Conservation (phyloP, 306 rosid species). For the Erythrophleum fordii region DNA sequence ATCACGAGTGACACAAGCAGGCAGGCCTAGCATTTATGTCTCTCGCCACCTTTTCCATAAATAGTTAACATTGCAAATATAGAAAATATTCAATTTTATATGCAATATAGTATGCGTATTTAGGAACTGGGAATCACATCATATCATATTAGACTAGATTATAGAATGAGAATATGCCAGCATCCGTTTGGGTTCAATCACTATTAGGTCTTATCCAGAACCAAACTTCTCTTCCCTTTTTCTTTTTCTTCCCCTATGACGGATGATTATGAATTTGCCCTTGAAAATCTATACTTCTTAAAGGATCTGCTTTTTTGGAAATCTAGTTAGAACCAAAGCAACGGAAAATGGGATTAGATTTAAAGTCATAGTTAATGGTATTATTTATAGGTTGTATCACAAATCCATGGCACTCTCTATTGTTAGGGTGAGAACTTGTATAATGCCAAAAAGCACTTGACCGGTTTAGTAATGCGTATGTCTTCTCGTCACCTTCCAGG, state of each 20-base stretch:
- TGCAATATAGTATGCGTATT: neutral
- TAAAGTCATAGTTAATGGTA: neutral
- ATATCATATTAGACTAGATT: neutral
- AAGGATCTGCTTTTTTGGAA: neutral
- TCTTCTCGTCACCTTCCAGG: neutral
- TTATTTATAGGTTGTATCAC: neutral
- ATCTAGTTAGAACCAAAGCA: neutral
- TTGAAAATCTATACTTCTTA: neutral
- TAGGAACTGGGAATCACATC: neutral
- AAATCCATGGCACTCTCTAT: too few relatives aligned
- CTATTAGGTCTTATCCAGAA: neutral
- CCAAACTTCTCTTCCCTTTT: neutral
- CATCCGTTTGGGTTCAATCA: neutral
- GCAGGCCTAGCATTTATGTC: conserved; percentile 36
- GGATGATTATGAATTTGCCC: neutral
- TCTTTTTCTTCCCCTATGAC: neutral
- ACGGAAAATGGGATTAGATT: neutral
- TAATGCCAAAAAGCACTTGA: neutral
- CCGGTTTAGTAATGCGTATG: neutral
- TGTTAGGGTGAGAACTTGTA: too few relatives aligned
- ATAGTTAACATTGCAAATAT: neutral
- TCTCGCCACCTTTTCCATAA: conserved; percentile 1
- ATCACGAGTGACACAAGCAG: conserved; percentile 44
- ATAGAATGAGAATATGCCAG: neutral
- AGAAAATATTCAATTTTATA: neutral